Evolutionary conservation across 2,329 filamentous ascomycete species (phyloP).

Genomic region (Dothistroma septosporum): DNA sequence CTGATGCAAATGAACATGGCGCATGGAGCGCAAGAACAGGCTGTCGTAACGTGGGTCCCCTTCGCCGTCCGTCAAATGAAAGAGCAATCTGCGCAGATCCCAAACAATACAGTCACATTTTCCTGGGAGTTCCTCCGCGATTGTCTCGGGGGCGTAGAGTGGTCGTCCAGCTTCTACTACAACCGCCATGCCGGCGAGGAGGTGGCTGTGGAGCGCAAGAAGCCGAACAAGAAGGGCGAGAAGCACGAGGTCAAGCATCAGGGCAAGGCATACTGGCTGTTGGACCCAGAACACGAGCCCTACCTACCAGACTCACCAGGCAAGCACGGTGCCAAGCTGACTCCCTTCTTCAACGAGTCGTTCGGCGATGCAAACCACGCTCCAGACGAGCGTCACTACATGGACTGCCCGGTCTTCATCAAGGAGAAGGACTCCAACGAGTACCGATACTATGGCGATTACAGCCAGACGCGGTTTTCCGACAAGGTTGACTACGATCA

Average conservation of each 20-base stretch:
- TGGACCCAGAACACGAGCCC: slow-evolving; percentile 39
- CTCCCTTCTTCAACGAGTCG: slow-evolving; percentile 43
- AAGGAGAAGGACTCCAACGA: slow-evolving; percentile 15
- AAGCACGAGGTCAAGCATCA: slow-evolving; percentile 23
- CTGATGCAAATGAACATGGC: background rate
- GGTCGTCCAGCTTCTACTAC: slow-evolving; percentile 42
- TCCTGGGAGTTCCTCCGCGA: slow-evolving; percentile 36
- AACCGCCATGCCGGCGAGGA: slow-evolving; percentile 21
- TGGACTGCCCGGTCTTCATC: slow-evolving; percentile 44
- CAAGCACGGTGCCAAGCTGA: slow-evolving; percentile 45
- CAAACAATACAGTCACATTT: slow-evolving; percentile 35
- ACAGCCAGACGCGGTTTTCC: slow-evolving; percentile 42
- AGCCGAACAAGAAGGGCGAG: too few species aligned
- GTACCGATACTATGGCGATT: slow-evolving; percentile 46
- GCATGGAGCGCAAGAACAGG: background rate
- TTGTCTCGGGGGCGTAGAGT: slow-evolving; percentile 37
- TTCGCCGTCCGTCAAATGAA: slow-evolving; percentile 35
- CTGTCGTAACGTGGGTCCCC: slow-evolving; percentile 35
- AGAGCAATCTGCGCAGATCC: slow-evolving; percentile 12
- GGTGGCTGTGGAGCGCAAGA: too few species aligned
- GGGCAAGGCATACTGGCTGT: slow-evolving; percentile 41
- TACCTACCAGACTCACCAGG: slow-evolving; percentile 41
- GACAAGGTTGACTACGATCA: slow-evolving; percentile 45
- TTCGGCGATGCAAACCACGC: slow-evolving; percentile 21
- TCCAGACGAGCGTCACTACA: slow-evolving; percentile 29